These are phyloP conservation scores for Turnera subulata DNA, from an alignment of 345 rosid genomes.

Conservation along the genomic window DNA sequence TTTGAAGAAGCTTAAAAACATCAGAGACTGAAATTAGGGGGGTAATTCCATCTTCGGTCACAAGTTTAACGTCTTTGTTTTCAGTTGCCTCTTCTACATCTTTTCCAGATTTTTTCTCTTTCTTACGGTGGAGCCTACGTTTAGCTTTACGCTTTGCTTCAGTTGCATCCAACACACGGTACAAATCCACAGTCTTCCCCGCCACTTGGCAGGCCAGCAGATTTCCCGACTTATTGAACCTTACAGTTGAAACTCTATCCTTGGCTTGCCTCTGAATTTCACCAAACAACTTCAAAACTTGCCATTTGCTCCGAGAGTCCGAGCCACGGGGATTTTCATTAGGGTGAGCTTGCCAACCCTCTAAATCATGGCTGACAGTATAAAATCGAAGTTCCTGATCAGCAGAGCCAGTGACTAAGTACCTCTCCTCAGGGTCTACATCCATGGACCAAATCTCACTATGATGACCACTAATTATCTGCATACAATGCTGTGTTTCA, in stretches of 20 bases:
- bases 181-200: constrained; percentile 78
- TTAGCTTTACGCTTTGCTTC: constrained; percentile 86
- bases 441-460: constrained; percentile 96
- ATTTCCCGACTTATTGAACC: constrained; percentile 66
- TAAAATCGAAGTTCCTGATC: constrained; percentile 79
- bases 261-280: constrained; percentile 82
- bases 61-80: constrained; percentile 35
- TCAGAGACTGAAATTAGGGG: constrained; percentile 50
- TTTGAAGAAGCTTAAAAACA: constrained; percentile 76
- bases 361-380: constrained; percentile 45
- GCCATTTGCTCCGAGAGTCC: constrained; percentile 52
- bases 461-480: constrained; percentile 90
- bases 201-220: constrained; percentile 91
- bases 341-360: constrained; percentile 20
- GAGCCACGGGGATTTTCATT: constrained; percentile 33
- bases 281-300: constrained; percentile 64
- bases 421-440: constrained; percentile 75
- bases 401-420: constrained; percentile 83
- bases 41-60: constrained; percentile 27
- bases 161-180: constrained; percentile 61
- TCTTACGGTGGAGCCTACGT: constrained; percentile 82
- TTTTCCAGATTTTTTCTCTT: constrained; percentile 75
- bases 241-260: constrained; percentile 78
- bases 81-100: constrained; percentile 30
- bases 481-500: constrained; percentile 91